Percentiles rank a stretch among this genome's conserved stretches.
Conservation (phyloP, 2,329 filamentous ascomycete species). For the Aspergillus candidus region DNA sequence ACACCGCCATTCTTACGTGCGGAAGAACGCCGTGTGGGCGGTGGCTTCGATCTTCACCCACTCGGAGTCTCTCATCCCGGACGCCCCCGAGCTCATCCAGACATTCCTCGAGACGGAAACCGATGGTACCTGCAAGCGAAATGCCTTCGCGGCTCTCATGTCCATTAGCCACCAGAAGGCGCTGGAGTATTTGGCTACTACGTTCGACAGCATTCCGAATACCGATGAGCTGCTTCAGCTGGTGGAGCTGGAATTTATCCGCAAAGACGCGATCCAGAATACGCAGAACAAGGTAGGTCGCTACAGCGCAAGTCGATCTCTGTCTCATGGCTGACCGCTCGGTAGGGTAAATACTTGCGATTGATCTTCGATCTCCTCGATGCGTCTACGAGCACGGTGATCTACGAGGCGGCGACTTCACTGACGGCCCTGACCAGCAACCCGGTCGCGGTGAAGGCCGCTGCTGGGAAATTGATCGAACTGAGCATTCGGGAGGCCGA, state of each 20-base stretch:
- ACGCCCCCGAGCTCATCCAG: conserved; percentile 86
- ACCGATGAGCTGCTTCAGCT: conserved; percentile 90
- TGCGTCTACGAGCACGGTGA: conserved; percentile 85
- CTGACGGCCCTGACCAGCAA: conserved; percentile 91
- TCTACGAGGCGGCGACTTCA: conserved; percentile 95
- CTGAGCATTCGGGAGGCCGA: conserved; percentile 95
- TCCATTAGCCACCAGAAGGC: conserved; percentile 93
- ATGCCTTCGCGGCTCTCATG: conserved; percentile 86
- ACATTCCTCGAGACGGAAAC: conserved; percentile 85
- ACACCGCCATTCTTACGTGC: conserved; percentile 93
- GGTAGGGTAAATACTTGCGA: conserved; percentile 76
- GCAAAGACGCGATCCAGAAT: conserved; percentile 94
- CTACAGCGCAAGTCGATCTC: not conserved
- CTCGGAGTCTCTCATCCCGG: conserved; percentile 85
- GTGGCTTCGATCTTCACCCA: conserved; percentile 88
- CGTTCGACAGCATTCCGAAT: conserved; percentile 90
- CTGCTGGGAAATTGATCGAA: conserved; percentile 92
- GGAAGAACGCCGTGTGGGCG: conserved; percentile 96
- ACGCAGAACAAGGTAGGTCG: conserved; percentile 76
- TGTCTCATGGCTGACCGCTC: conserved; percentile 20
- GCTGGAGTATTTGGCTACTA: conserved; percentile 75
- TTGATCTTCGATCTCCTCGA: conserved; percentile 96
- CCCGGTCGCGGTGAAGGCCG: conserved; percentile 94
- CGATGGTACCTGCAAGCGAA: conserved; percentile 94
- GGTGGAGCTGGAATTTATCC: conserved; percentile 92